Evolutionary conservation across 768 basidiomycete genomes (phyloP), one percentile per base, ranked within the genome.

Genomic region (Lactarius sp.): DNA sequence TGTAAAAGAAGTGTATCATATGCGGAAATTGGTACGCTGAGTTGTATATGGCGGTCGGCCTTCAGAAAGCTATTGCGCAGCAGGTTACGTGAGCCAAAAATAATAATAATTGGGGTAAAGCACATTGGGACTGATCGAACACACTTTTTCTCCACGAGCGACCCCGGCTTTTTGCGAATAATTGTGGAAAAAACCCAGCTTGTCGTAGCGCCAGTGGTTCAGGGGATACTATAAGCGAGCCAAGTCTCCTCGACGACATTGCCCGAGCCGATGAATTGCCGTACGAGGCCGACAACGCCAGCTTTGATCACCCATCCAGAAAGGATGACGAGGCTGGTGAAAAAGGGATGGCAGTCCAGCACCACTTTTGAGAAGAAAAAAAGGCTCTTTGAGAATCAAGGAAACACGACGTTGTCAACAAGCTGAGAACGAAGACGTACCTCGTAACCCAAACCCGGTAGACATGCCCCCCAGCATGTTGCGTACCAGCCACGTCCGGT

Each of bases 401-500:
- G 6, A 12, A 34, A 31, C 36, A 7, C 3, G 42, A 8, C 3
- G 22, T 20, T 6, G 20, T 20, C 4, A 16, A 34, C 49, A 22
- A 33, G n/a, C 27, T 27, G 27, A 0, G 18, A 33, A 16, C 3
- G 20, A 46, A 4, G 51, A 71, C 77, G 49, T 69, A 92, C 91
- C 88, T 70, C 91, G 83, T 58, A 94, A 73, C 0, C 90, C 92
- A 72, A 93, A 94, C 1, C 92, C 92, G 37, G 91, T 87, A 12
- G 90, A 87, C 84, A 94, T 86, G 0, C 92, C 92, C 12, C 92
- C 92, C 2, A 94, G 77, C 10, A 92, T 78, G 68, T 94, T 93
- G 31, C 92, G 80, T 4, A 93, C 84, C 6, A 92, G 77, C 92
- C 92, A 94, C 70, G 88, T 89, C 7, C 88, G 82, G 71, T 93